phyloP scores from a whole-genome alignment of 208 protist species.

The Leptomonas pyrrhocoris region DNA sequence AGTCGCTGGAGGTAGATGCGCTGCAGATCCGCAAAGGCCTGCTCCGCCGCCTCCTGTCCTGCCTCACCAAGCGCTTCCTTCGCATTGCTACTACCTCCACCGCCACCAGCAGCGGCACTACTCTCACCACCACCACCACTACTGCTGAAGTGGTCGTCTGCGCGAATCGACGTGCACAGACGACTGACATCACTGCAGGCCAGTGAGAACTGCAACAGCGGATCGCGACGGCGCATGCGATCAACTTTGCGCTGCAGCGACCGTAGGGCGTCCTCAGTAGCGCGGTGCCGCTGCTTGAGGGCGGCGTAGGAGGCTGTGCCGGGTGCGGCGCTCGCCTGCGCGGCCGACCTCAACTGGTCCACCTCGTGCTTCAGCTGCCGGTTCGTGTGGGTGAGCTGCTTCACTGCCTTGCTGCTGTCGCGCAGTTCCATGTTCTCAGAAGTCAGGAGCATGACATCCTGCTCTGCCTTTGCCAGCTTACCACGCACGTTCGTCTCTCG shows the following conservation, averaged over 20 bases:
- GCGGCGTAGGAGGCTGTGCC: conserved; percentile 38
- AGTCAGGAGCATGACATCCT: conserved; percentile 85
- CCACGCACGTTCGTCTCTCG: conserved; percentile 59
- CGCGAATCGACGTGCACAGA: conserved; percentile 33
- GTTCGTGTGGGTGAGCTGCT: conserved; percentile 54
- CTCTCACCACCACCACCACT: background rate
- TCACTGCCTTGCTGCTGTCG: conserved; percentile 59
- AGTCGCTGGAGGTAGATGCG: conserved; percentile 41
- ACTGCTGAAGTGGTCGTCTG: too few species aligned
- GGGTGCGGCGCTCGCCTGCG: conserved; percentile 25
- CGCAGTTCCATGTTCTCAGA: conserved; percentile 87
- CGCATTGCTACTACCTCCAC: background rate
- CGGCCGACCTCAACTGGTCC: conserved; percentile 35
- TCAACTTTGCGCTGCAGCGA: conserved; percentile 87
- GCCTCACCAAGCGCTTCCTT: conserved; percentile 16
- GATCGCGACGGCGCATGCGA: conserved; percentile 76
- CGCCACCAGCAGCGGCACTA: background rate
- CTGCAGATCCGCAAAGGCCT: conserved; percentile 59
- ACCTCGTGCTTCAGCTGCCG: conserved; percentile 44
- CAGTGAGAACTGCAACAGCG: conserved; percentile 83
- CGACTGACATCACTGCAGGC: conserved; percentile 77
- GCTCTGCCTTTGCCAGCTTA: conserved; percentile 70
- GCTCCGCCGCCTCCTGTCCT: conserved; percentile 52
- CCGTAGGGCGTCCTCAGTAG: conserved; percentile 63
- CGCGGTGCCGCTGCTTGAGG: conserved; percentile 60